These are phyloP conservation scores for Cystobasidiopsis lactophilus DNA, from an alignment of 768 basidiomycete species.

Conservation along the genomic window DNA sequence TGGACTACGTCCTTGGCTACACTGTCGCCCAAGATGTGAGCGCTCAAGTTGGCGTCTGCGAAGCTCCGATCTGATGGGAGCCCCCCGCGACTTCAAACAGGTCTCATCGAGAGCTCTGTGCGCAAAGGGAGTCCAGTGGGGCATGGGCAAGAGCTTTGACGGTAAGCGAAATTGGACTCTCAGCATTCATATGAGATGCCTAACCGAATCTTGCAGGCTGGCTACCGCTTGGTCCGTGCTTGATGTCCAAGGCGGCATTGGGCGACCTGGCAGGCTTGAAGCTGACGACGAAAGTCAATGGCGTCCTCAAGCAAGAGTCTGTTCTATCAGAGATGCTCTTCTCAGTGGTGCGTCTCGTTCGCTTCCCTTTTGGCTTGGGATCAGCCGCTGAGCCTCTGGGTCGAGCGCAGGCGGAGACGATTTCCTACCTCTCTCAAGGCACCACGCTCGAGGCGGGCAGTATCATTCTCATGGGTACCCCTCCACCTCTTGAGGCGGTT, in stretches of 20 bases:
- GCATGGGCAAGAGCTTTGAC: conserved; percentile 11
- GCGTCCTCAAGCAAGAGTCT: no score
- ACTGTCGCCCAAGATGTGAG: not conserved
- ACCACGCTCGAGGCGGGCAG: conserved; percentile 22
- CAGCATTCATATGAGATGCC: not conserved
- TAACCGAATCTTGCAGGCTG: not conserved
- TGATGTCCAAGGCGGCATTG: not conserved
- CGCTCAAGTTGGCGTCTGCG: not conserved
- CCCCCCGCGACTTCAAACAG: no score
- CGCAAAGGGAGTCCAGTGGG: conserved; percentile 14
- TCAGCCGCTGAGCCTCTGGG: no score
- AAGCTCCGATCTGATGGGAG: no score
- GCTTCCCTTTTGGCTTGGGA: no score
- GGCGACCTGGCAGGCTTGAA: not conserved
- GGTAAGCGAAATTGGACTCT: conserved; percentile 5
- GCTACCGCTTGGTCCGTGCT: not conserved
- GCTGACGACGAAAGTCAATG: no score
- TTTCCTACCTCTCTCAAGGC: conserved; percentile 25
- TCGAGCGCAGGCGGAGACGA: not conserved
- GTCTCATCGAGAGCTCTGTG: conserved; percentile 10
- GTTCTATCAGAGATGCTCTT: no score
- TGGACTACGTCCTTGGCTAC: conserved; percentile 25
- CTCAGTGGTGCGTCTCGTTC: no score
- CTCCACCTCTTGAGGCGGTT: conserved; percentile 7
- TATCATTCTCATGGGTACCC: conserved; percentile 25